These are phyloP conservation scores for Geotrichum citri-aurantii DNA, from an alignment of 1,139 yeast genomes.

Conservation along the genomic window DNA sequence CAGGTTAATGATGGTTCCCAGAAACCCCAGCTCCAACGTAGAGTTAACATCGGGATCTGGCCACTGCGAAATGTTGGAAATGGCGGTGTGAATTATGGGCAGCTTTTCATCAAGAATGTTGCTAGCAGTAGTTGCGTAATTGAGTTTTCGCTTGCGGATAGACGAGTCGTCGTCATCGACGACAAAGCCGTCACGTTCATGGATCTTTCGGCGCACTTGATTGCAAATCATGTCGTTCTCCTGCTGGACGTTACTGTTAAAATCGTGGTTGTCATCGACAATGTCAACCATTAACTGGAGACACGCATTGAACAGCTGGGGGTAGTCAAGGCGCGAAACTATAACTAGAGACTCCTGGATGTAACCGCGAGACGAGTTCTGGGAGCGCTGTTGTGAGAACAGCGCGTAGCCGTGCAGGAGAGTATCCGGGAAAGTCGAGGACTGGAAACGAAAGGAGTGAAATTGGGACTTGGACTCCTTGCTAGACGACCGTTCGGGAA, in stretches of 20 bases:
- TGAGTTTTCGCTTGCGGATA: conserved; percentile 3
- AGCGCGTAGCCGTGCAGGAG: conserved; percentile 26
- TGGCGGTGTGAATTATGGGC: conserved; percentile 30
- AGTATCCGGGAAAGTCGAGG: conserved; percentile 13
- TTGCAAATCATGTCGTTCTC: conserved; percentile 8
- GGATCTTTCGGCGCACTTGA: conserved; percentile 6
- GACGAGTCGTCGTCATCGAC: conserved; percentile 4
- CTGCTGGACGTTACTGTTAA: conserved; percentile 1
- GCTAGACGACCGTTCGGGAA: conserved; percentile 28
- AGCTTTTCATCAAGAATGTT: conserved; percentile 23
- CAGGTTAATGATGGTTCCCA: conserved; percentile 25
- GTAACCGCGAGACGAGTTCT: conserved; percentile 26
- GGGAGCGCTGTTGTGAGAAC: conserved; percentile 26
- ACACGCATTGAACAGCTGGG: conserved; percentile 27
- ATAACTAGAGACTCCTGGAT: conserved; percentile 31
- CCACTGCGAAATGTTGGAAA: conserved; percentile 30
- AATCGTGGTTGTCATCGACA: conserved; percentile 14
- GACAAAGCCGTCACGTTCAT: conserved; percentile 3
- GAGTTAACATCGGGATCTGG: conserved; percentile 25
- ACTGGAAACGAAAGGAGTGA: conserved; percentile 25
- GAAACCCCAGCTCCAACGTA: conserved; percentile 26
- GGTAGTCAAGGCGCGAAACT: conserved; percentile 26
- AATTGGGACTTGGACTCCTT: conserved; percentile 19
- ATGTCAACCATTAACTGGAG: conserved; percentile 21
- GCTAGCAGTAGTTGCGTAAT: not conserved